phyloP scores from a whole-genome alignment of 2,329 filamentous ascomycete species.

The Aspergillus japonicus region DNA sequence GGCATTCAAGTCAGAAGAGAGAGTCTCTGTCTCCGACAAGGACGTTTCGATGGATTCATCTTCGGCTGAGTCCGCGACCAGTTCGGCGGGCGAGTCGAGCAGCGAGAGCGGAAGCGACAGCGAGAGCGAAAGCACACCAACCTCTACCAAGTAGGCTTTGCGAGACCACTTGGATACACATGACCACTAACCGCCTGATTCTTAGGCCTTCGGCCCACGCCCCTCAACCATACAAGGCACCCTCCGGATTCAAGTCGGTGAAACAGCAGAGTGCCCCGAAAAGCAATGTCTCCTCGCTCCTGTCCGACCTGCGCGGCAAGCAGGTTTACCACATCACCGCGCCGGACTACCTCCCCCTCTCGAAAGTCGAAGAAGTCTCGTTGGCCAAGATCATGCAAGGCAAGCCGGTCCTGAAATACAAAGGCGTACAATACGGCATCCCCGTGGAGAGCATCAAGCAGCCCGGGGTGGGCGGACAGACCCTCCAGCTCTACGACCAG shows the following conservation, averaged over 20 bases:
- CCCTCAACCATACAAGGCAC: conserved; percentile 42
- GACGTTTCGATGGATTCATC: conserved; percentile 15
- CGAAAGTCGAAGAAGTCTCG: conserved; percentile 46
- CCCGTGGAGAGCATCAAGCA: conserved; percentile 33
- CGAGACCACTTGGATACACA: background rate
- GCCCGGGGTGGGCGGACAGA: conserved; percentile 29
- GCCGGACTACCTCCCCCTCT: conserved; percentile 45
- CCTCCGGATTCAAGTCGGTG: conserved; percentile 43
- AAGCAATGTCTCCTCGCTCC: conserved; percentile 33
- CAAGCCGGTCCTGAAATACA: conserved; percentile 42
- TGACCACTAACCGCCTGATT: background rate
- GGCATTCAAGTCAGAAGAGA: conserved; percentile 27
- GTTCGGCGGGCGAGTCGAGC: conserved; percentile 11
- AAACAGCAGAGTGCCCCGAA: conserved; percentile 34
- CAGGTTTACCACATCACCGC: conserved; percentile 51
- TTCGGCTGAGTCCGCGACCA: conserved; percentile 13
- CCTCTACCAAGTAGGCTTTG: background rate
- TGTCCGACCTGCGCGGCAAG: conserved; percentile 44
- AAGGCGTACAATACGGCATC: conserved; percentile 45
- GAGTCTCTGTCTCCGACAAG: conserved; percentile 18
- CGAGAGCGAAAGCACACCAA: conserved; percentile 14
- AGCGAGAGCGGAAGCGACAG: conserved; percentile 15
- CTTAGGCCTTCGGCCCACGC: conserved; percentile 22
- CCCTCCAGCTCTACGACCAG: conserved; percentile 38
- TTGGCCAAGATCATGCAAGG: conserved; percentile 42